Conservation (phyloP, 2,329 filamentous ascomycete species). For the Arthrobotrys iridis region DNA sequence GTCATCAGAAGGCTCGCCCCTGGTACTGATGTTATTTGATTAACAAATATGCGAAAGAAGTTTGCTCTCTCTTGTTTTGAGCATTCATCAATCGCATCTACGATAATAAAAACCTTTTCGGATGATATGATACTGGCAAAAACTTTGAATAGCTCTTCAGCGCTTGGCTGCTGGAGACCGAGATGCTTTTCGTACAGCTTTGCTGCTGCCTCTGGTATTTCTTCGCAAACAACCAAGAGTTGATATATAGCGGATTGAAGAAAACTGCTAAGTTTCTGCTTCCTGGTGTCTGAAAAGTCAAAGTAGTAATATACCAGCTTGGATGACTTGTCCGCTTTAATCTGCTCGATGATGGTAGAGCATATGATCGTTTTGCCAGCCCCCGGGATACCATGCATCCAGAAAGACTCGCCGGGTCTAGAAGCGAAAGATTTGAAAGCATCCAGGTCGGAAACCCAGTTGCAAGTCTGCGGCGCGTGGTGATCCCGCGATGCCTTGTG, state of each 20-base stretch:
- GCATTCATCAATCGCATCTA: slow-evolving; percentile 43
- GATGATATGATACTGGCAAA: background rate
- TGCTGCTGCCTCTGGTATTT: slow-evolving; percentile 12
- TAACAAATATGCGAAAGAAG: slow-evolving; percentile 12
- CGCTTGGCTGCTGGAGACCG: slow-evolving; percentile 15
- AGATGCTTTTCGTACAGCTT: slow-evolving; percentile 24
- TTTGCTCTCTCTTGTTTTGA: slow-evolving; percentile 12
- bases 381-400: slow-evolving; percentile 41
- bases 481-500: slow-evolving; percentile 17
- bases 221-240: background rate
- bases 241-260: slow-evolving; percentile 38
- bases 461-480: slow-evolving; percentile 19
- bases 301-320: slow-evolving; percentile 36
- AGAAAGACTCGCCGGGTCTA: background rate
- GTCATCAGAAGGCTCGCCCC: slow-evolving; percentile 17
- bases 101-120: background rate
- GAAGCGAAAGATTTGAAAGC: slow-evolving; percentile 13
- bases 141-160: slow-evolving; percentile 18
- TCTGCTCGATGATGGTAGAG: slow-evolving; percentile 36
- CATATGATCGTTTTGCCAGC: slow-evolving; percentile 45
- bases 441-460: slow-evolving; percentile 24
- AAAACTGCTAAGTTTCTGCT: slow-evolving; percentile 18
- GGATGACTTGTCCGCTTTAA: background rate
- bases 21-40: background rate
- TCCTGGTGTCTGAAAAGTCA: slow-evolving; percentile 33